phyloP scores from a whole-genome alignment of 306 rosid genomes.

The Nissolia schottii region DNA sequence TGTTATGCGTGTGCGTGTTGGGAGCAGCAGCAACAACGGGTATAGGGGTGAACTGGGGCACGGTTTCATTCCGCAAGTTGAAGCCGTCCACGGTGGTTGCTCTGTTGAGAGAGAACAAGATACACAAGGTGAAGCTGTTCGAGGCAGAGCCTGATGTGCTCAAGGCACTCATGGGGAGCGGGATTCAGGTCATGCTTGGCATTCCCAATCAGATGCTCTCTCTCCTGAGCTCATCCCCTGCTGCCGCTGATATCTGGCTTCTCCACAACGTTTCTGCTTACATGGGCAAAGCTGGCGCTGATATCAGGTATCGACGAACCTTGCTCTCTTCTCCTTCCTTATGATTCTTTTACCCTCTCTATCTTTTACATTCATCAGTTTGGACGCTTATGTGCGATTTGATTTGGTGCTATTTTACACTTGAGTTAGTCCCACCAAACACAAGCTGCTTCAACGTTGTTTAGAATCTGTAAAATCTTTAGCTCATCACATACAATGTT shows the following conservation, averaged over 20 bases:
- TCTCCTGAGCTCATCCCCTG: slow-evolving; percentile 50
- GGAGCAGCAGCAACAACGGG: slow-evolving; percentile 44
- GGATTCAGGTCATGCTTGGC: slow-evolving; percentile 75
- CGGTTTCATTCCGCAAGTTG: slow-evolving; percentile 58
- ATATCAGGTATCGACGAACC: slow-evolving; percentile 52
- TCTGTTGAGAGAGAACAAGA: slow-evolving; percentile 56
- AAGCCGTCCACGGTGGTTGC: slow-evolving; percentile 62
- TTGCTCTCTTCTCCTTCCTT: background rate
- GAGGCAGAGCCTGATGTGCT: slow-evolving; percentile 60
- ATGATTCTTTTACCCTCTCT: background rate
- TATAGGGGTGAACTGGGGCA: slow-evolving; percentile 88
- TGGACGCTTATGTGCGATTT: no score
- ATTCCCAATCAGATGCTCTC: slow-evolving; percentile 75
- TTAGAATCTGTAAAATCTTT: background rate
- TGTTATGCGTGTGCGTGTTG: slow-evolving; percentile 22
- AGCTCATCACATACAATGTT: no score
- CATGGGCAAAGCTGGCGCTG: slow-evolving; percentile 57
- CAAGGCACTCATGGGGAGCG: slow-evolving; percentile 53
- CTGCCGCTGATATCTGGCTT: slow-evolving; percentile 67
- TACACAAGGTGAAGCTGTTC: slow-evolving; percentile 69
- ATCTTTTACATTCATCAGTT: background rate
- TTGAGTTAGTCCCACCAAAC: background rate
- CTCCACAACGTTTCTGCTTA: slow-evolving; percentile 63
- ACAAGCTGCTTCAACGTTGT: background rate
- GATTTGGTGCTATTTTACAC: background rate